phyloP scores from a whole-genome alignment of 805 yeast species.

The Candida mattraensis region DNA sequence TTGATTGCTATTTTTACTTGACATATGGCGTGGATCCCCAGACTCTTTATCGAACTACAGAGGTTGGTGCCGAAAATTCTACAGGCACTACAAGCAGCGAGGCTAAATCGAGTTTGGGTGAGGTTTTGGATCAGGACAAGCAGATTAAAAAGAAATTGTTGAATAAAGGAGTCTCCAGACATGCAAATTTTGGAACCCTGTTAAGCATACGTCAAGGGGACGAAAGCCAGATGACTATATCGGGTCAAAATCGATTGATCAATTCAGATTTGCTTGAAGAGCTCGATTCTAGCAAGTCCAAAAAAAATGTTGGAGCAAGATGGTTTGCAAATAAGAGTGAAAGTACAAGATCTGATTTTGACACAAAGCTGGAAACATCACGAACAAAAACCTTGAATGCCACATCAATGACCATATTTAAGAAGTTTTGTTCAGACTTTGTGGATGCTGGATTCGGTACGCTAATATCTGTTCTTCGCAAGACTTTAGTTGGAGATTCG shows the following conservation, averaged over 20 bases:
- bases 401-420: conserved; percentile 33
- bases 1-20: conserved; percentile 69
- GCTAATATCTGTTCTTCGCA: conserved; percentile 52
- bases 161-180: conserved; percentile 46
- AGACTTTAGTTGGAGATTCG: conserved; percentile 23
- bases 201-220: conserved; percentile 68
- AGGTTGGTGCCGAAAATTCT: too few relatives aligned
- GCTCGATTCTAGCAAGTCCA: conserved; percentile 62
- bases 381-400: conserved; percentile 33
- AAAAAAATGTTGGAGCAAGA: conserved; percentile 46
- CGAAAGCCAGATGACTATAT: conserved; percentile 57
- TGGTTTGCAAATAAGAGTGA: conserved; percentile 19
- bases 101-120: conserved; percentile 39
- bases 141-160: conserved; percentile 40
- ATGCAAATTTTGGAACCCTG: conserved; percentile 88
- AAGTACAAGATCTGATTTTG: conserved; percentile 31
- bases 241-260: conserved; percentile 59
- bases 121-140: conserved; percentile 60
- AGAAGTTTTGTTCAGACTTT: conserved; percentile 54
- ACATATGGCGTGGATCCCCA: conserved; percentile 54
- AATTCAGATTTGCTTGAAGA: conserved; percentile 53
- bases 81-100: conserved; percentile 9
- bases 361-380: conserved; percentile 25
- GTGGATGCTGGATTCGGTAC: conserved; percentile 75
- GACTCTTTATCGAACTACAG: conserved; percentile 22